phyloP scores from a whole-genome alignment of 352 stramenopile species.

The Aphanomyces stellatus region DNA sequence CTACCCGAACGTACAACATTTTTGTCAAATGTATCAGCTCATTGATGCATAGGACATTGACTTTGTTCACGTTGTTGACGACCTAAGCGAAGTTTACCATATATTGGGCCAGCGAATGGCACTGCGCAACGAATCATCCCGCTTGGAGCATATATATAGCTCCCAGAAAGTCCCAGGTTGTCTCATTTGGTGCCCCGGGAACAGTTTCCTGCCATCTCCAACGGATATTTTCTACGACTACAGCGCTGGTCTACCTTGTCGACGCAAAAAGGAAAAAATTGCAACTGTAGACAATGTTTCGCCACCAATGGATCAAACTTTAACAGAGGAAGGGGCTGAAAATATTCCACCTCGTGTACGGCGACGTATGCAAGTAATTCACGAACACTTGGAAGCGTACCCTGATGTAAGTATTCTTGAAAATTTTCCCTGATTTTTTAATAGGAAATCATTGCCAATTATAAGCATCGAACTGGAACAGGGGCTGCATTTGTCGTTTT shows the following conservation, averaged over 20 bases:
- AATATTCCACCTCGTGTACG: neutral
- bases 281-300: too few species aligned
- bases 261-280: constrained; percentile 31
- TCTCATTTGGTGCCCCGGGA: constrained; percentile 50
- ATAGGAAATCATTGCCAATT: constrained; percentile 21
- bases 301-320: too few species aligned
- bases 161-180: constrained; percentile 46
- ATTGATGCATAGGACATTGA: constrained; percentile 33
- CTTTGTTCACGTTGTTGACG: constrained; percentile 49
- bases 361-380: neutral
- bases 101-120: constrained; percentile 38
- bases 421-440: neutral
- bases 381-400: neutral
- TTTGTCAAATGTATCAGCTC: neutral
- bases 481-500: constrained; percentile 68
- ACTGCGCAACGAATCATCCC: constrained; percentile 38
- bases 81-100: constrained; percentile 47
- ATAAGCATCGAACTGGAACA: constrained; percentile 40
- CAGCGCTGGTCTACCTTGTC: constrained; percentile 43
- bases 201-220: constrained; percentile 35
- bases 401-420: neutral
- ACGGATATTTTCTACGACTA: constrained; percentile 37
- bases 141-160: constrained; percentile 46
- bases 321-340: neutral
- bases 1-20: constrained; percentile 23